These are phyloP conservation scores for Aspergillus pseudoglaucus DNA, from an alignment of 2,329 filamentous ascomycete species.

Conservation along the genomic window DNA sequence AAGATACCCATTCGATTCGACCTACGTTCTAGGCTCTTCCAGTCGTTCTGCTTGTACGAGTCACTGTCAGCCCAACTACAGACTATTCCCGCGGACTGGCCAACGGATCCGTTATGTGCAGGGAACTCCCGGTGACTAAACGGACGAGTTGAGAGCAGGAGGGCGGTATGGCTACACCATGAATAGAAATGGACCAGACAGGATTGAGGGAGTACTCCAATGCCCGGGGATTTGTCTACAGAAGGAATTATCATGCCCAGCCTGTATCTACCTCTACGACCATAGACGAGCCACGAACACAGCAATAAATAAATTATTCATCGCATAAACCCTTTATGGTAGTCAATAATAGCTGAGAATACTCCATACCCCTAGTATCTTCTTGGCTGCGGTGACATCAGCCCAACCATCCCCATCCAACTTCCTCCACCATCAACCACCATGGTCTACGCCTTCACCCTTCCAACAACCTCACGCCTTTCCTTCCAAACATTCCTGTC, in stretches of 20 bases:
- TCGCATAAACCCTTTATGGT: neutral
- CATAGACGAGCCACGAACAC: conserved; percentile 1
- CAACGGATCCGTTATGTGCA: too few relatives aligned
- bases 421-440: conserved; percentile 13
- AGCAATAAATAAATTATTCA: neutral
- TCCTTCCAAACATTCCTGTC: conserved; percentile 71
- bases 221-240: neutral
- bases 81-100: too few relatives aligned
- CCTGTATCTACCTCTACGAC: neutral
- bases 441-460: conserved; percentile 85
- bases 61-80: neutral
- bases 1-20: neutral
- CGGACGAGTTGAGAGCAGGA: too few relatives aligned
- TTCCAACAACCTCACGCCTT: conserved; percentile 85
- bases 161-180: neutral
- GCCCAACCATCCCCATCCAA: conserved; percentile 4
- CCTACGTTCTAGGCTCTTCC: neutral
- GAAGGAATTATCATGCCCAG: neutral
- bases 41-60: neutral
- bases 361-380: neutral
- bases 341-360: too few relatives aligned
- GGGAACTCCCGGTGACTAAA: too few relatives aligned
- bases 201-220: neutral
- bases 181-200: neutral
- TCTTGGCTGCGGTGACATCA: conserved; percentile 8